A percentile compares a stretch with the other conserved stretches of the same genome.
phyloP scores from a whole-genome alignment of 2,329 filamentous ascomycete species.

The Chaetomium olivaceum region DNA sequence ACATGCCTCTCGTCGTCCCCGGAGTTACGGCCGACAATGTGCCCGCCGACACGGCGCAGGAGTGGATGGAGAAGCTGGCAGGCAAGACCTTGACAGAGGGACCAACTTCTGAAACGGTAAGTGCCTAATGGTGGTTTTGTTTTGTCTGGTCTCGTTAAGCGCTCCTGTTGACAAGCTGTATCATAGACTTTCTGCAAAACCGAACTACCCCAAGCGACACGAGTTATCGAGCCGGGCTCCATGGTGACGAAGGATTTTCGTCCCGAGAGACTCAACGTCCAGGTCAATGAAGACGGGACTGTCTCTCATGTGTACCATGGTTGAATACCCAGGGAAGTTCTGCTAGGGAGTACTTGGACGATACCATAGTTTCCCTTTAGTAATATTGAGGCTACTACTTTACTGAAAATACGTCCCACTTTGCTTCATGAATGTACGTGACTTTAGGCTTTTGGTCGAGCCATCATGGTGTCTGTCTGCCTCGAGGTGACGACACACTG shows the following conservation, averaged over 20 bases:
- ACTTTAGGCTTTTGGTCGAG: not conserved
- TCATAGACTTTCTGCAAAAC: constrained; percentile 59
- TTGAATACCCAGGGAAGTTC: constrained; percentile 35
- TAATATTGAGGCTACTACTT: not conserved
- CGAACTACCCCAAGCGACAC: constrained; percentile 57
- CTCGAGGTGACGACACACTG: constrained; percentile 23
- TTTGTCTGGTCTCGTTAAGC: not conserved
- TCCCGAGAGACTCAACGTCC: constrained; percentile 58
- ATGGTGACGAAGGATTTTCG: constrained; percentile 61
- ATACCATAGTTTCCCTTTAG: not conserved
- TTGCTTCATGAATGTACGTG: not conserved
- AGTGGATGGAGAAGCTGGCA: constrained; percentile 63
- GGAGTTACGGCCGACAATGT: constrained; percentile 51
- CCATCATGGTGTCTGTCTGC: not conserved
- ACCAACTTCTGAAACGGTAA: constrained; percentile 54
- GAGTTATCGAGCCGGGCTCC: constrained; percentile 57
- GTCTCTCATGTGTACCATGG: constrained; percentile 61
- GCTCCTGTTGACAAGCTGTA: not conserved
- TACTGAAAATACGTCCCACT: not conserved
- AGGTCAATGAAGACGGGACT: constrained; percentile 60
- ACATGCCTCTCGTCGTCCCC: constrained; percentile 66
- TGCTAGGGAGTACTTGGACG: not conserved
- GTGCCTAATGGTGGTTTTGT: constrained; percentile 24
- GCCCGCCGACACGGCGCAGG: constrained; percentile 50
- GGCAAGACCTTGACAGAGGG: constrained; percentile 62